Evolutionary conservation across 2,329 filamentous ascomycete species (phyloP), one percentile per base, ranked within the genome.

Genomic region (Tricladium varicosporioides): DNA sequence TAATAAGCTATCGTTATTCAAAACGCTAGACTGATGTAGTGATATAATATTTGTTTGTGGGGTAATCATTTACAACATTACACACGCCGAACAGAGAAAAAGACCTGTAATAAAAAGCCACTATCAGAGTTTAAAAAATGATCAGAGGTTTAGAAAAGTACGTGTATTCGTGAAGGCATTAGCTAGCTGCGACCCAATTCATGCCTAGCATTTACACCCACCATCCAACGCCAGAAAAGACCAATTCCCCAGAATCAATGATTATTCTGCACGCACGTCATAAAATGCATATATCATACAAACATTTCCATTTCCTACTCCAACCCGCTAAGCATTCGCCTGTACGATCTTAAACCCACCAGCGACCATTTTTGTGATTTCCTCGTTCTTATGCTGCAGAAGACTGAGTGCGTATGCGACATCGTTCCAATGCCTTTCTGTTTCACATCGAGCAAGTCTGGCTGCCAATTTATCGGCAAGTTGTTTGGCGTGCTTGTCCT

Each of bases 401-500:
- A 97, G 75, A 2, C 91, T 91, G 58, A 99, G 76, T 2, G 92
- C 92, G 76, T 92, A 99, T 0, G 93, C 91, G 45, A 97, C 92
- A 74, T 99, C 94, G 70, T 93, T 96, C 94, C 94, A 99, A 71
- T 97, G 92, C 62, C 92, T 81, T 75, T 99, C 93, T 48, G 83
- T 96, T 70, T 97, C 92, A 69, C 92, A 97, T 48, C 93, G 83
- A 1, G 83, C 80, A 46, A 99, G 80, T 63, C 94, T 83, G 5
- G 92, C 92, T 1, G 94, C 92, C 60, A 99, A 80, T 74, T 99
- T 99, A 60, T 93, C 88, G 0, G 94, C 87, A 27, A 99, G 81
- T 71, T 99, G 93, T 68, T 92, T 94, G 50, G 94, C 92, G 70
- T 99, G 94, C 77, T 97, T 97, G 74, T 99, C 94, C 92, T 96